phyloP scores from a whole-genome alignment of 208 protist species.

The Leishmania aethiopica region DNA sequence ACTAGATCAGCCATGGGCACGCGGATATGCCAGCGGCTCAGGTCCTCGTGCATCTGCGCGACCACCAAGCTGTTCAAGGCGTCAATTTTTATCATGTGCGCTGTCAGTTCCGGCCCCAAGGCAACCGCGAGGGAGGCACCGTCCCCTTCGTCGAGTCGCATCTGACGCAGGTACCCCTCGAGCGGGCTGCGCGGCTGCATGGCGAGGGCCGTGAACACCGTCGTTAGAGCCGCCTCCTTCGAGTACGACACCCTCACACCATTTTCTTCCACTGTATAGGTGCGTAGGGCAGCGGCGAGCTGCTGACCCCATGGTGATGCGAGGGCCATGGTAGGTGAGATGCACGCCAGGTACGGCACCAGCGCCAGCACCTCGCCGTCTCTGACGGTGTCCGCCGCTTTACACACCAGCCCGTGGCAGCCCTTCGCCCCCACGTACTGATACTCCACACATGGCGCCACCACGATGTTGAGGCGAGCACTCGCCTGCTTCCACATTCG shows the following conservation, averaged over 20 bases:
- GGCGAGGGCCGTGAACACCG: constrained; percentile 59
- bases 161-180: constrained; percentile 50
- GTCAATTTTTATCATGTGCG: constrained; percentile 36
- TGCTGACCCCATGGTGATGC: constrained; percentile 56
- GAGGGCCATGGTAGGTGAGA: constrained; percentile 52
- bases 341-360: constrained; percentile 53
- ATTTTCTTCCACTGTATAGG: constrained; percentile 34
- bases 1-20: constrained; percentile 37
- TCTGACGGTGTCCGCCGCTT: constrained; percentile 24
- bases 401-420: constrained; percentile 54
- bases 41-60: constrained; percentile 24
- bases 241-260: constrained; percentile 52
- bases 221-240: constrained; percentile 55
- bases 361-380: constrained; percentile 49
- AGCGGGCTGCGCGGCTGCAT: constrained; percentile 42
- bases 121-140: constrained; percentile 9
- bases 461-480: constrained; percentile 33
- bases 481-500: constrained; percentile 55
- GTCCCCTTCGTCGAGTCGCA: constrained; percentile 28
- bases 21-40: constrained; percentile 16
- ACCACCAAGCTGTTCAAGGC: constrained; percentile 33
- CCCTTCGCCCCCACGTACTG: constrained; percentile 33
- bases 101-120: constrained; percentile 23
- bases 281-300: constrained; percentile 35
- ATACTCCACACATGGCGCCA: constrained; percentile 40